Evolutionary conservation across 164 flowering plant species (phyloP).

Genomic region (Buxus sempervirens): DNA sequence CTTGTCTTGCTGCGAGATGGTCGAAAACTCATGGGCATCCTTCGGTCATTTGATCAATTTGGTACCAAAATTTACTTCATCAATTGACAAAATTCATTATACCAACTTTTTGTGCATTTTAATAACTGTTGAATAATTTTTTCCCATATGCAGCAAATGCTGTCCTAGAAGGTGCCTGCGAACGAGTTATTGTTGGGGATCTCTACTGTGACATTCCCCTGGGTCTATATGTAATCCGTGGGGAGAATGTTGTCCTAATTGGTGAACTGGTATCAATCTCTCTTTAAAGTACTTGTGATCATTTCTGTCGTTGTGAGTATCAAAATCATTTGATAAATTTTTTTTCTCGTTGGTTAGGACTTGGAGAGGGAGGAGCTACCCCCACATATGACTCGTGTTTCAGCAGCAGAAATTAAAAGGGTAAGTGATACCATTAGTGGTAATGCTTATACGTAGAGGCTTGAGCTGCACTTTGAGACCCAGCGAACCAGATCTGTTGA

Average conservation of each 20-base stretch:
- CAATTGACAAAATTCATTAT: background rate
- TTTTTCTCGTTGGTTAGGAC: constrained; percentile 23
- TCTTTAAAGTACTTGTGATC: background rate
- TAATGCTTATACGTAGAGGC: too few relatives aligned
- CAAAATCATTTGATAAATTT: background rate
- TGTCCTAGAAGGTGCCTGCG: constrained; percentile 91
- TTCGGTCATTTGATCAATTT: constrained; percentile 93
- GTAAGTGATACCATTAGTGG: constrained; percentile 16
- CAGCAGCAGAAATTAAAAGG: constrained; percentile 39
- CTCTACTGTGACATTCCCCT: constrained; percentile 85
- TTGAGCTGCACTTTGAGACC: too few relatives aligned
- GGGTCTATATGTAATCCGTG: constrained; percentile 91
- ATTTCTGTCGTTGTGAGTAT: background rate
- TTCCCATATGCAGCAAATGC: constrained; percentile 65
- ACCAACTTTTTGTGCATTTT: background rate
- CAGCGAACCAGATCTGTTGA: too few relatives aligned
- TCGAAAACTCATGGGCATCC: constrained; percentile 69
- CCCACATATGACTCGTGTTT: constrained; percentile 46
- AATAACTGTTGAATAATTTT: background rate
- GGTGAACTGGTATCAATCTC: constrained; percentile 72
- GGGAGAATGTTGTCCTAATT: constrained; percentile 92
- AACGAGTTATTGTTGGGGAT: constrained; percentile 88
- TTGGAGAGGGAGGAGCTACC: constrained; percentile 52
- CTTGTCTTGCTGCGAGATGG: constrained; percentile 85
- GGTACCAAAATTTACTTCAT: constrained; percentile 34